These are phyloP conservation scores for Phytophthora tentaculata DNA, from an alignment of 352 stramenopile species.

Conservation along the genomic window DNA sequence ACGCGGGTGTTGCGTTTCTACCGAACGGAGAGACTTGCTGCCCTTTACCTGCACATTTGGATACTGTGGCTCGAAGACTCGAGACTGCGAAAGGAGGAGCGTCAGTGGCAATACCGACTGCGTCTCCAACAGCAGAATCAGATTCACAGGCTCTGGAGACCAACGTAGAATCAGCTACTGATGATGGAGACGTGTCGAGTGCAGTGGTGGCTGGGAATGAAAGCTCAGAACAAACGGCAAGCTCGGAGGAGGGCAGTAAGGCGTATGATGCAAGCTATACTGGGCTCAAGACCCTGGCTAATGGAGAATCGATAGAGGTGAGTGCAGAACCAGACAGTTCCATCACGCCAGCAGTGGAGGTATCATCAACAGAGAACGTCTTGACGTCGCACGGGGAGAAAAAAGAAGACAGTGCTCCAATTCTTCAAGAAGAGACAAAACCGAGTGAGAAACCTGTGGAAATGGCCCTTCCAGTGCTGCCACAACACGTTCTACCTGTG, in stretches of 20 bases:
- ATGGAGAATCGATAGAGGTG: constrained; percentile 1
- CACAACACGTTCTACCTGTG: constrained; percentile 46
- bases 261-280: not conserved
- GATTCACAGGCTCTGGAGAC: not conserved
- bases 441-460: not conserved
- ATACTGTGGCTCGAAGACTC: constrained; percentile 50
- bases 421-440: constrained; percentile 1
- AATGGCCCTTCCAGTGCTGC: not conserved
- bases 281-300: constrained; percentile 9
- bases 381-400: not conserved
- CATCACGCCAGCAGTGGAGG: not conserved
- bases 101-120: constrained; percentile 1
- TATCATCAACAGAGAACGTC: not conserved
- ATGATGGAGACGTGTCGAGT: constrained; percentile 14
- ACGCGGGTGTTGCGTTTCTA: constrained; percentile 73
- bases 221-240: not conserved
- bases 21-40: constrained; percentile 77
- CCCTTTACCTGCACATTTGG: constrained; percentile 53
- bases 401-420: constrained; percentile 1
- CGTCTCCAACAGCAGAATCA: not conserved
- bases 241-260: constrained; percentile 14
- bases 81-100: constrained; percentile 15
- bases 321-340: constrained; percentile 13
- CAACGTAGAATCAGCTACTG: constrained; percentile 1
- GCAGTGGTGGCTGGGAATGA: constrained; percentile 3